Evolutionary conservation across 177 flowering plant species (phyloP).

Genomic region (Tripterygium wilfordii): DNA sequence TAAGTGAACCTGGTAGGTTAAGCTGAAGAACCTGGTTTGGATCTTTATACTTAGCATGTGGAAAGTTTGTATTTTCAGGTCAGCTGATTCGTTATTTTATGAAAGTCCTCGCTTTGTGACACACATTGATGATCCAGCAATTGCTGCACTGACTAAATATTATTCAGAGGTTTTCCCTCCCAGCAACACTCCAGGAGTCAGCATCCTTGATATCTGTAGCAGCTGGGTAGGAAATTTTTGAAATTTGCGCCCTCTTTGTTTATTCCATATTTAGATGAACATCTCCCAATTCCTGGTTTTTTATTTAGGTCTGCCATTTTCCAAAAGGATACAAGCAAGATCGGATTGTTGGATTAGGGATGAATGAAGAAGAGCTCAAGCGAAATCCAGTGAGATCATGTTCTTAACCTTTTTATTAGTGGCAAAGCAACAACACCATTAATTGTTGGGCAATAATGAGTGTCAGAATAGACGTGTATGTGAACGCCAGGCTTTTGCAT

Average conservation of each 20-base stretch:
- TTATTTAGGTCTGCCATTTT: conserved; percentile 75
- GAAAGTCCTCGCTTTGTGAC: conserved; percentile 89
- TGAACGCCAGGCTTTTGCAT: no score
- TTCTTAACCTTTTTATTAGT: background rate
- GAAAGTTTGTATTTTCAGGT: conserved; percentile 34
- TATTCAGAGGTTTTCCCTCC: conserved; percentile 84
- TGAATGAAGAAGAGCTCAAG: conserved; percentile 92
- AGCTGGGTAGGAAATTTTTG: conserved; percentile 66
- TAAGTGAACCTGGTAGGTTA: background rate
- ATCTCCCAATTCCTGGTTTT: conserved; percentile 7
- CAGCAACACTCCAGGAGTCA: conserved; percentile 71
- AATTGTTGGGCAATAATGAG: no score
- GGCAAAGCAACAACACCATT: no score
- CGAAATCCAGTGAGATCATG: conserved; percentile 52
- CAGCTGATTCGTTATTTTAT: conserved; percentile 72
- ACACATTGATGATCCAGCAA: conserved; percentile 93
- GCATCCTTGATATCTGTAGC: conserved; percentile 87
- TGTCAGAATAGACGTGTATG: no score
- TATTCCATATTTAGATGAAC: background rate
- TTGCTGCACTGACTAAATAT: conserved; percentile 84
- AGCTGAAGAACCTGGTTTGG: background rate
- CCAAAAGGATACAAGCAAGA: conserved; percentile 91
- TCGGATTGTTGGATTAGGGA: conserved; percentile 72
- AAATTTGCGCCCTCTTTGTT: background rate
- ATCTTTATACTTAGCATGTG: background rate